Conservation (phyloP, 768 basidiomycete species). For the Naganishia randhawae region DNA sequence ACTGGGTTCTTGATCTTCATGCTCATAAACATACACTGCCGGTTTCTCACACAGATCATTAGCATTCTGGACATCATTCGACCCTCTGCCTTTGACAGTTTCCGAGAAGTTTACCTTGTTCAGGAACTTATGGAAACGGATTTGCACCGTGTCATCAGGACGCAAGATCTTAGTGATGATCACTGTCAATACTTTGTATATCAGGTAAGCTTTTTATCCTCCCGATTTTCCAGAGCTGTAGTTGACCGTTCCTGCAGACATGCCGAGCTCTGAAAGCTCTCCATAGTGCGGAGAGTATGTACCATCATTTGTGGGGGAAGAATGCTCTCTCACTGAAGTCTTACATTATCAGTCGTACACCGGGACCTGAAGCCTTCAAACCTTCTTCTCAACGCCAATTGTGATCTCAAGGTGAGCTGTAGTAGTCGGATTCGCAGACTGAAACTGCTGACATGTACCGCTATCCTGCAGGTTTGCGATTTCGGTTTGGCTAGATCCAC, state of each 20-base stretch:
- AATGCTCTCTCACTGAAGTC: background rate
- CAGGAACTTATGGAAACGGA: constrained; percentile 80
- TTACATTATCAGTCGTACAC: constrained; percentile 59
- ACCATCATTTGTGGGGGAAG: background rate
- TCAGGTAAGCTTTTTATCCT: constrained; percentile 54
- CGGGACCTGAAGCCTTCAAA: constrained; percentile 96
- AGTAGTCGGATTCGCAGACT: background rate
- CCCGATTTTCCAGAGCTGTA: constrained; percentile 8
- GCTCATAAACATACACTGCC: background rate
- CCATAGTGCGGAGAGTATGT: constrained; percentile 70
- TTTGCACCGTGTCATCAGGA: constrained; percentile 90
- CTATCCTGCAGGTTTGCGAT: constrained; percentile 41
- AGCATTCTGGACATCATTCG: constrained; percentile 89
- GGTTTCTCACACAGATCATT: constrained; percentile 69
- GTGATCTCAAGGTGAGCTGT: constrained; percentile 76
- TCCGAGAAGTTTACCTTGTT: constrained; percentile 61
- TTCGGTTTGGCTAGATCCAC: constrained; percentile 63
- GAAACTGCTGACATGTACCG: constrained; percentile 31
- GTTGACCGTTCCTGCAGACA: constrained; percentile 56
- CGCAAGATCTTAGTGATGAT: constrained; percentile 88
- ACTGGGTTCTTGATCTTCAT: background rate
- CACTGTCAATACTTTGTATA: constrained; percentile 98
- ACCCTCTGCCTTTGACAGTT: constrained; percentile 68
- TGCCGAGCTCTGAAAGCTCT: constrained; percentile 89
- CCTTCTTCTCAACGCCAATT: constrained; percentile 89